Conservation (phyloP, 768 basidiomycete species). For the Cubamyces sp. region DNA sequence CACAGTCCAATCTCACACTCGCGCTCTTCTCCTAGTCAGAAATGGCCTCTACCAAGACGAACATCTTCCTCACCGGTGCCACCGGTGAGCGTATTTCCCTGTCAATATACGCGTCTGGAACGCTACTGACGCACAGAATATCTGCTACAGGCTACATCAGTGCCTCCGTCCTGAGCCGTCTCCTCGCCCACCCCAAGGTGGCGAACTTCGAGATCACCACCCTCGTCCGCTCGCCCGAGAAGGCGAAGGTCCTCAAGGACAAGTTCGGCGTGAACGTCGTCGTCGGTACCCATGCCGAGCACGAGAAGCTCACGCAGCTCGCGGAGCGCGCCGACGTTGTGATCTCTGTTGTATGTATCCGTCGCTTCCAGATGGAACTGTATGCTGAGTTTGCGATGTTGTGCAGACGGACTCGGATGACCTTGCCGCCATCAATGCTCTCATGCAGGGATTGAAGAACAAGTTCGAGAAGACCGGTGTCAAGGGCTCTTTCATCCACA, state of each 20-base stretch:
- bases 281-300: constrained; percentile 36
- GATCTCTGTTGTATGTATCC: constrained; percentile 22
- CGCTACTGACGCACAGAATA: neutral
- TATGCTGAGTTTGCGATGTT: neutral
- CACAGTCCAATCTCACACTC: neutral
- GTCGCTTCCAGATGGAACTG: neutral
- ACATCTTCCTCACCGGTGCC: constrained; percentile 48
- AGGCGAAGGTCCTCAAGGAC: constrained; percentile 16
- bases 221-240: constrained; percentile 9
- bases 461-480: constrained; percentile 46
- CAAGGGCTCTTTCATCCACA: constrained; percentile 59
- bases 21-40: neutral
- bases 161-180: constrained; percentile 52
- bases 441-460: constrained; percentile 56
- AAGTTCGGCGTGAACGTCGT: constrained; percentile 29
- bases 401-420: constrained; percentile 52
- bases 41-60: constrained; percentile 30
- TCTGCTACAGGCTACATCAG: constrained; percentile 54
- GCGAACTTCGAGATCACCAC: constrained; percentile 9
- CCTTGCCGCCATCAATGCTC: constrained; percentile 45
- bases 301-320: constrained; percentile 40
- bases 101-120: too few relatives aligned
- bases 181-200: constrained; percentile 43
- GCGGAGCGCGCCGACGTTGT: constrained; percentile 48
- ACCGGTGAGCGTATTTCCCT: constrained; percentile 38